A percentile compares a stretch with the other conserved stretches of the same genome.
Evolutionary conservation across 352 stramenopile species (phyloP).

Genomic region (Pythium dissimile): DNA sequence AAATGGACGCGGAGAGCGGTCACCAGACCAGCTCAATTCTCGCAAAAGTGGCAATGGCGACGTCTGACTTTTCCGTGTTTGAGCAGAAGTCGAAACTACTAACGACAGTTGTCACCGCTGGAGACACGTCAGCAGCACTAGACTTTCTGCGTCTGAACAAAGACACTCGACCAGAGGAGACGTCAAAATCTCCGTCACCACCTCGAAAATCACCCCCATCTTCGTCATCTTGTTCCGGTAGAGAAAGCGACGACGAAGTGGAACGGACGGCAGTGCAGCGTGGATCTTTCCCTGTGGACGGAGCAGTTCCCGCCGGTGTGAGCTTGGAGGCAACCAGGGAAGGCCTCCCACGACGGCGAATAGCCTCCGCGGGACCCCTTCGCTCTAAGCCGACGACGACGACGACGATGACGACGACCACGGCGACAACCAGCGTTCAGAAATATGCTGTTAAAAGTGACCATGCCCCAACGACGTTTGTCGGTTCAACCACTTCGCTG

Average conservation of each 20-base stretch:
- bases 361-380: conserved; percentile 20
- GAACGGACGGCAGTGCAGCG: neutral
- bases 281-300: too few species aligned
- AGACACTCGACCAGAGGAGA: neutral
- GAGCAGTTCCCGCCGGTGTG: too few species aligned
- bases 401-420: neutral
- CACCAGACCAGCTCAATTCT: too few species aligned
- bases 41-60: neutral
- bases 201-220: neutral
- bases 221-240: conserved; percentile 10
- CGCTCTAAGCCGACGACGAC: conserved; percentile 8
- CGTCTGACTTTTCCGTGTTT: neutral
- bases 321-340: too few species aligned
- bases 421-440: neutral
- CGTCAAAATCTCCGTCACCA: neutral
- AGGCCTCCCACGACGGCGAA: conserved; percentile 10
- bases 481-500: conserved; percentile 62
- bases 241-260: neutral
- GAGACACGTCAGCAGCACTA: neutral
- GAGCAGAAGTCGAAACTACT: conserved; percentile 5
- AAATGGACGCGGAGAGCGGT: too few species aligned
- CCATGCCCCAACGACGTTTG: conserved; percentile 27
- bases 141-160: too few species aligned
- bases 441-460: neutral
- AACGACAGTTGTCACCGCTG: neutral